Evolutionary conservation across 768 basidiomycete species (phyloP), one percentile per base, ranked within the genome.

Genomic region (Rhodotorula sphaerocarpa): DNA sequence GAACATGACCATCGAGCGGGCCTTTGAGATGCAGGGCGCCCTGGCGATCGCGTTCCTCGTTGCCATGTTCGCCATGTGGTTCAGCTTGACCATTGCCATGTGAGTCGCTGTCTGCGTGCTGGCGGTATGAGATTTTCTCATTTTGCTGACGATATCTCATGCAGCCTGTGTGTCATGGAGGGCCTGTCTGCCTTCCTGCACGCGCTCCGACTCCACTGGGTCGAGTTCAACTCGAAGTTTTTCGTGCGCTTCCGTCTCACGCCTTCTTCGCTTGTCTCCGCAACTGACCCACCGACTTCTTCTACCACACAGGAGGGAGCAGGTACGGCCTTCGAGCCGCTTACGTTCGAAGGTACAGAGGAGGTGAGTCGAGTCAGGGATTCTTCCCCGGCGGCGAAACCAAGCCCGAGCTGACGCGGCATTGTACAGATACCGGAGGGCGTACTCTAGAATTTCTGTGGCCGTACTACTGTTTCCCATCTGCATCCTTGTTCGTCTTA

Each of bases 171-270:
- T 79, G 73, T 93, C 69, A 99, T 99, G 87, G 95, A 99, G 85
- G 91, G 93, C 70, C 80, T 96, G 39, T 90, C 87, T 72, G 93
- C 93, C 42, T 96, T 97, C 79, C 76, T 96, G 75, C 93, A 97
- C 75, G 93, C 93, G 11, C 82, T 97, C 66, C 85, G 93, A 73
- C 80, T 96, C 70, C 93, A 96, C 76, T 97, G 93, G 78, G 93
- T 96, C 62, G 92, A 97, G 77, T 78, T 90, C 74, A 86, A 87
- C 67, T 77, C 83, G 64, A 84, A 83, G 75, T 82, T 95, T 74
- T 79, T 80, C 63, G 79, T 83, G 23, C 39, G 56, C 50, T 18
- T 20, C 27, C 14, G 3, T 16, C 25, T 30, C 34, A 20, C 15
- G 9, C 34, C 5, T 12, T 45, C 15, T 15, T 12, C 7, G 3